phyloP scores from a whole-genome alignment of 2,329 filamentous ascomycete species.

The Sclerotiophoma versabilis region DNA sequence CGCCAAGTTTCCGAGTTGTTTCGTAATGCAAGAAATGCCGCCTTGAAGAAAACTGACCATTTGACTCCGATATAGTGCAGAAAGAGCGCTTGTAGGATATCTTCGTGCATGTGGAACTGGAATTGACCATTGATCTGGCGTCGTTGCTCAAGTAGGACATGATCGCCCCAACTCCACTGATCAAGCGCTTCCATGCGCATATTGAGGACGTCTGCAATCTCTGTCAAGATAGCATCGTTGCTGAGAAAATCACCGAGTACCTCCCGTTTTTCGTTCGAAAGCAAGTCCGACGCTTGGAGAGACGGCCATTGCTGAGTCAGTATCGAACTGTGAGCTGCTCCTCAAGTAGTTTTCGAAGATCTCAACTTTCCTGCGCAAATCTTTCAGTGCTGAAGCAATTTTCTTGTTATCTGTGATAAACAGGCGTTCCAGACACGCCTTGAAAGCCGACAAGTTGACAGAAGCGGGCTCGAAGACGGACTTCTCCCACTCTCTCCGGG shows the following conservation, averaged over 20 bases:
- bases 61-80: constrained; percentile 42
- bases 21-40: constrained; percentile 28
- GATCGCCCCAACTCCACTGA: constrained; percentile 41
- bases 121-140: constrained; percentile 39
- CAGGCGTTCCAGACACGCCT: constrained; percentile 32
- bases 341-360: constrained; percentile 33
- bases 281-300: constrained; percentile 54
- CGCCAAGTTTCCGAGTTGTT: constrained; percentile 28
- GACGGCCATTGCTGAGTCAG: constrained; percentile 51
- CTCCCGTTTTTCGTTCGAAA: constrained; percentile 51
- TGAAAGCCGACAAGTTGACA: constrained; percentile 31
- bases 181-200: constrained; percentile 38
- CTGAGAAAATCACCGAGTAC: constrained; percentile 42
- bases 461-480: constrained; percentile 39
- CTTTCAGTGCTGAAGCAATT: constrained; percentile 21
- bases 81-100: constrained; percentile 44
- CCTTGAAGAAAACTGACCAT: constrained; percentile 45
- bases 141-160: constrained; percentile 39
- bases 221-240: constrained; percentile 41
- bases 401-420: constrained; percentile 33
- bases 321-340: constrained; percentile 41
- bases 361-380: constrained; percentile 27
- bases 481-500: constrained; percentile 41
- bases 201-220: constrained; percentile 44
- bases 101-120: constrained; percentile 41